Base-by-base conservation (phyloP, 257 asterid species). In the Solanum rostratum region DNA sequence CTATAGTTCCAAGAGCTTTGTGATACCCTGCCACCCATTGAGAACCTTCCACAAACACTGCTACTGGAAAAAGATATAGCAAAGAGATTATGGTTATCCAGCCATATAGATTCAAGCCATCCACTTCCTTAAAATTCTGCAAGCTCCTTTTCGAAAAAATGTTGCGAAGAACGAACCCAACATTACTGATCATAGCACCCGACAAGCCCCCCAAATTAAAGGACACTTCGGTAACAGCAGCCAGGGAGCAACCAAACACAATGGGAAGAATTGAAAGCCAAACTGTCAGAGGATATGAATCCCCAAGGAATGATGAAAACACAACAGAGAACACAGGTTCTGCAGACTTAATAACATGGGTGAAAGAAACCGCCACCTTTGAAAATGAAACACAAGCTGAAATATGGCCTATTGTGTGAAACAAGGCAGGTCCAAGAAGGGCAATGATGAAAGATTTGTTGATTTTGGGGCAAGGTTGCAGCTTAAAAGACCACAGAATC, bases 381-480 rank as follows among this genome's bases (percentile, higher is more conserved):
- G 99, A 96, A 88, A 96, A 96, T 4, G 99, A 96, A 86, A 96
- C 99, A 84, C 99, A 96, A 9, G 99, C 99, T 11, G 99, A 96
- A 54, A 96, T 96, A 87, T 96, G 99, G 87, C 99, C 98, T 45
- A 94, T 86, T 0, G 98, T 96, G 91, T 94, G 98, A 85, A 94
- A 96, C 65, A 96, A 94, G 3, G 99, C 97, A 79, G 98, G 99
- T 13, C 97, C 99, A 49, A 96, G 94, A 84, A 96, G 95, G 12
- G 99, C 99, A 82, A 92, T 14, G 14, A 96, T 90, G 49, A 96
- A 96, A 0, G 99, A 88, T 63, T 92, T 96, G 49, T 93, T 89
- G 14, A 96, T 92, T 81, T 94, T 96, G 0, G 99, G 99, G 29
- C 95, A 92, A 10, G 97, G 92, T 78, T 93, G 97, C 45, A 93